phyloP scores from a whole-genome alignment of 2,329 filamentous ascomycete genomes.

The Iodosphaeria phyllophila region DNA sequence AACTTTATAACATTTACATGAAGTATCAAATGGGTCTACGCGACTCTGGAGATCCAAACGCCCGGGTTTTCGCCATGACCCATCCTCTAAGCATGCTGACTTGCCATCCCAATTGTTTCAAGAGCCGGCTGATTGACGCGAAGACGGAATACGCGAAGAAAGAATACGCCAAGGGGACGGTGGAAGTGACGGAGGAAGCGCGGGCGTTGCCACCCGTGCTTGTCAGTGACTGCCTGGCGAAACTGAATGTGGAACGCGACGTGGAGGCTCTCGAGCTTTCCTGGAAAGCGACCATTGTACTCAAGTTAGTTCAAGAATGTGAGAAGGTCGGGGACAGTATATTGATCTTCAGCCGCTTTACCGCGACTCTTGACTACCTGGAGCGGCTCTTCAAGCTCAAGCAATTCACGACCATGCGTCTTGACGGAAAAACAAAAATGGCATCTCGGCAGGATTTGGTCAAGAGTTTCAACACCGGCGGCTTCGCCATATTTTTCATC shows the following conservation, averaged over 20 bases:
- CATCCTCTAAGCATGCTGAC: constrained; percentile 20
- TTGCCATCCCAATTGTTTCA: constrained; percentile 30
- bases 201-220: constrained; percentile 12
- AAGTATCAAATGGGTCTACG: constrained; percentile 5
- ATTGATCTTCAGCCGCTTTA: constrained; percentile 61
- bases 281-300: constrained; percentile 48
- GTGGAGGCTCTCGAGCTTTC: constrained; percentile 34
- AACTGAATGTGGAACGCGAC: constrained; percentile 18
- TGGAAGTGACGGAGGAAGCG: constrained; percentile 4
- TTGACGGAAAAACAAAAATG: constrained; percentile 49
- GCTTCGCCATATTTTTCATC: constrained; percentile 51
- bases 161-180: constrained; percentile 1
- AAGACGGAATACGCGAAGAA: no score
- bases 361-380: constrained; percentile 52
- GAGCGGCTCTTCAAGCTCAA: constrained; percentile 32
- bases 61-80: no score
- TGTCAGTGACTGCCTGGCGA: constrained; percentile 12
- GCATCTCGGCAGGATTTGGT: constrained; percentile 39
- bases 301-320: constrained; percentile 49
- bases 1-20: constrained; percentile 37
- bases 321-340: constrained; percentile 48
- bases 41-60: constrained; percentile 2
- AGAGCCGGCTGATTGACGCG: constrained; percentile 15
- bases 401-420: constrained; percentile 29
- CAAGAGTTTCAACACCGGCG: constrained; percentile 47